Percentiles rank a stretch among this genome's conserved stretches.
Conservation (phyloP, 805 yeast genomes). For the Zygoascus bituminiphila region DNA sequence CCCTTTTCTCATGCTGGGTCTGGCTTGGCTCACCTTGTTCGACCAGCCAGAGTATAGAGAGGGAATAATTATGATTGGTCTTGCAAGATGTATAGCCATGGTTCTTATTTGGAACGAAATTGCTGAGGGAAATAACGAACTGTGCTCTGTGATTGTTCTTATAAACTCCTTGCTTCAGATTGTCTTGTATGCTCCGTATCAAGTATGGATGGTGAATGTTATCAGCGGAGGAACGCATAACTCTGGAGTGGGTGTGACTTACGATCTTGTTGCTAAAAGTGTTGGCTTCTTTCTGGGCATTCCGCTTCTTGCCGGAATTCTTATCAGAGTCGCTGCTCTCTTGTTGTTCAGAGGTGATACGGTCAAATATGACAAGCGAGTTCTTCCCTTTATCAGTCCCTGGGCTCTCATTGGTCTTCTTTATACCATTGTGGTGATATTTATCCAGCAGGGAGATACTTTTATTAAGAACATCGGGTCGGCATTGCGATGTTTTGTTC, state of each 20-base stretch:
- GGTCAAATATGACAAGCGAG: conserved; percentile 27
- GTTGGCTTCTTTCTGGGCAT: conserved; percentile 49
- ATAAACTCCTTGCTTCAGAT: conserved; percentile 45
- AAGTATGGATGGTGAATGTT: conserved; percentile 39
- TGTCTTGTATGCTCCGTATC: conserved; percentile 45
- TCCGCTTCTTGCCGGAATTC: conserved; percentile 40
- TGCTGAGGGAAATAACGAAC: conserved; percentile 42
- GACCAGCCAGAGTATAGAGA: conserved; percentile 41
- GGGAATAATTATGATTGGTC: conserved; percentile 52
- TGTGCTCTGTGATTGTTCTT: conserved; percentile 47
- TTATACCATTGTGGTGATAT: conserved; percentile 44
- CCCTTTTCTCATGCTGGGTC: conserved; percentile 45
- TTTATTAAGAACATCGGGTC: conserved; percentile 41
- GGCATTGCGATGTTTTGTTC: conserved; percentile 44
- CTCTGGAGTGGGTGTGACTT: conserved; percentile 20
- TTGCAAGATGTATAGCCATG: conserved; percentile 58
- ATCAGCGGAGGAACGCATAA: conserved; percentile 20
- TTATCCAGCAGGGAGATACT: conserved; percentile 42
- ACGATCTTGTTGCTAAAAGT: conserved; percentile 38
- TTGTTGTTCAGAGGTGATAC: neutral
- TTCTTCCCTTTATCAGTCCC: conserved; percentile 39
- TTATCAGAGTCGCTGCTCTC: conserved; percentile 29
- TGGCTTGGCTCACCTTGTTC: conserved; percentile 45
- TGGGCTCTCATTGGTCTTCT: conserved; percentile 45
- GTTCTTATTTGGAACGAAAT: conserved; percentile 51